Conservation (phyloP, 257 asterid genomes). For the Coffea canephora region DNA sequence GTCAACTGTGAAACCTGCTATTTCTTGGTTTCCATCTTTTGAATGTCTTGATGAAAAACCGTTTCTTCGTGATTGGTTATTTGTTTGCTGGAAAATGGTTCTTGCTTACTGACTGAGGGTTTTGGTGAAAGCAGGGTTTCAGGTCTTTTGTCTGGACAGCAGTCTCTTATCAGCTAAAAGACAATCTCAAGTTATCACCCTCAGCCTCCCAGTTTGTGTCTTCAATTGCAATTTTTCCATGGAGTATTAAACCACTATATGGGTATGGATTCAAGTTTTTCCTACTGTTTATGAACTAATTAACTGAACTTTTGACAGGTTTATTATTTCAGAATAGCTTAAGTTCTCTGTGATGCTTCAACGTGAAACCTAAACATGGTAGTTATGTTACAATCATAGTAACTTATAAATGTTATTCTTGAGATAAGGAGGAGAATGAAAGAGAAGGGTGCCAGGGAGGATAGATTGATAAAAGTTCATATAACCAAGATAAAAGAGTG, state of each 20-base stretch:
- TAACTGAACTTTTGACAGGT: not conserved
- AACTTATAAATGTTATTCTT: not conserved
- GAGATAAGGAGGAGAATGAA: not conserved
- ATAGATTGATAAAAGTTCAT: no score
- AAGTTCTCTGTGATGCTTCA: not conserved
- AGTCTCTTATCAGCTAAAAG: conserved; percentile 91
- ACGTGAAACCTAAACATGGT: no score
- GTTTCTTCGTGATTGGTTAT: not conserved
- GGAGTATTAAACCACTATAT: conserved; percentile 92
- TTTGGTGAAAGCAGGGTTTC: conserved; percentile 72
- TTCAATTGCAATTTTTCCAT: conserved; percentile 82
- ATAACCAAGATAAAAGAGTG: no score
- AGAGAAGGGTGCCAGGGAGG: no score
- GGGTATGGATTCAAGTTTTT: conserved; percentile 51
- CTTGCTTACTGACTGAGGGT: conserved; percentile 8
- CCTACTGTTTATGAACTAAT: not conserved
- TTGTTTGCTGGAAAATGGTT: not conserved
- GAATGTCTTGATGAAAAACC: not conserved
- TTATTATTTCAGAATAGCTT: not conserved
- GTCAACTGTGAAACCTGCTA: not conserved
- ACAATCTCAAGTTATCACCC: conserved; percentile 79
- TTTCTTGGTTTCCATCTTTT: not conserved
- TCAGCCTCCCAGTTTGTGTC: conserved; percentile 94
- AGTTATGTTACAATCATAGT: not conserved
- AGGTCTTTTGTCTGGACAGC: conserved; percentile 99